Base-by-base conservation (phyloP, 225 moss, liverwort and hornwort species). In the Pseudoscleropodium purum region DNA sequence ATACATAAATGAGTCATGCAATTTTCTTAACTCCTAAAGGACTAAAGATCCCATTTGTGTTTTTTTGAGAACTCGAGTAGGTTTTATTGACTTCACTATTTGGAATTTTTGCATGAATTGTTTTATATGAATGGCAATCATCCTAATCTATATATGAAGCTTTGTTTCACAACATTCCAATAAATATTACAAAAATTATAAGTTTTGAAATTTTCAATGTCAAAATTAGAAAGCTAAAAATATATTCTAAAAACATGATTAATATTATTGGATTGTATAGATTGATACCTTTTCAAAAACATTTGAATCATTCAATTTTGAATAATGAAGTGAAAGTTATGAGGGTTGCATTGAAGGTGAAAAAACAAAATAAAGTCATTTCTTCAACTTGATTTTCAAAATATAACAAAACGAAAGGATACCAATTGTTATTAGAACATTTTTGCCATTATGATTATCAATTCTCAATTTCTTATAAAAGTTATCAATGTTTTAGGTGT, bases 41-140 rank as follows among this genome's bases (percentile, higher is more conserved):
- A 72, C 1, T 39, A 14, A 11, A 1, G 2, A 68, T 4, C 2
- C 68, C 15, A 72, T 14, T 41, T 39, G 2, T 1, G 2, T 0
- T 26, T 26, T 41, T 26, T 26, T 7, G 1, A 43, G 1, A 43
- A 27, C 1, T 26, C 0, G 0, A 0, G 0, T 0, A 73, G 1
- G 27, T 2, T 43, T 0, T 26, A 0, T 27, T 73, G 9, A 43
- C 43, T 39, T 39, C 2, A 43, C 9, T 3, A 73, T 73, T 43
- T 73, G 6, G 3, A 73, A 8, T 3, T 15, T 72, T 26, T 41
- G 2, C 3, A 43, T 26, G 1, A 27, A 13, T 27, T 41, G 4
- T 27, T 43, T 27, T 5, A 1, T 5, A 43, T 43, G 27, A 1
- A 43, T 73, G 16, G 8, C 27, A 73, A 73, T 72, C 72, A 72